These are phyloP conservation scores for Elaeis guineensis DNA, from an alignment of 176 grass and related monocot species.

Conservation along the genomic window DNA sequence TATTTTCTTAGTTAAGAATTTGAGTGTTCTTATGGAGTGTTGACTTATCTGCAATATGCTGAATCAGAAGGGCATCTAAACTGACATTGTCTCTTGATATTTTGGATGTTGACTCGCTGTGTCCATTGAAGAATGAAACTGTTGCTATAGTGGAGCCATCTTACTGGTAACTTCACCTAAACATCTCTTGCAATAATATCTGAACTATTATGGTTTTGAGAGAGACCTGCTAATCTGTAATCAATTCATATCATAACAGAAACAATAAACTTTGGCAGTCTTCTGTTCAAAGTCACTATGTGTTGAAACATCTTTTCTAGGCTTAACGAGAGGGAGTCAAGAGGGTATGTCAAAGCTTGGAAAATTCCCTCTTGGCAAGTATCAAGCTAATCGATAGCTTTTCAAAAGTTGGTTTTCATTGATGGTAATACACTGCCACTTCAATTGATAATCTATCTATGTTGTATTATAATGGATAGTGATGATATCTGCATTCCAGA, in stretches of 20 bases:
- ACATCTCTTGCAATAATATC: background rate
- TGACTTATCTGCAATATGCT: no score
- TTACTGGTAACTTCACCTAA: conserved; percentile 54
- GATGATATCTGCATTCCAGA: conserved; percentile 30
- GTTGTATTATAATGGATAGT: conserved; percentile 11
- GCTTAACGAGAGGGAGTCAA: conserved; percentile 68
- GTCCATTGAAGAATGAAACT: conserved; percentile 93
- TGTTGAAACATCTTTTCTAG: conserved; percentile 25
- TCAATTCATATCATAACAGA: no score
- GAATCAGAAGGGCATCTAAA: background rate
- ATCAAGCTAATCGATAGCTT: conserved; percentile 91
- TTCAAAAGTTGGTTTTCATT: conserved; percentile 52
- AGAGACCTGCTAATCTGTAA: no score
- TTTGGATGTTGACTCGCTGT: conserved; percentile 91
- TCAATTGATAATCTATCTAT: conserved; percentile 3
- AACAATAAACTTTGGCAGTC: no score
- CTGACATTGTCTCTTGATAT: conserved; percentile 33
- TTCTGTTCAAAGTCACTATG: background rate
- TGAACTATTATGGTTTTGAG: no score
- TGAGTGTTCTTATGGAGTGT: no score
- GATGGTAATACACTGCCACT: conserved; percentile 7
- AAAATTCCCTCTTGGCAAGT: conserved; percentile 57
- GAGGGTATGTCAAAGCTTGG: conserved; percentile 71
- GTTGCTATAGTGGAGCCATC: conserved; percentile 79
- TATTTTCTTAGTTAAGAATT: background rate